Base-by-base conservation (phyloP, 257 asterid species). In the Rehmannia glutinosa region DNA sequence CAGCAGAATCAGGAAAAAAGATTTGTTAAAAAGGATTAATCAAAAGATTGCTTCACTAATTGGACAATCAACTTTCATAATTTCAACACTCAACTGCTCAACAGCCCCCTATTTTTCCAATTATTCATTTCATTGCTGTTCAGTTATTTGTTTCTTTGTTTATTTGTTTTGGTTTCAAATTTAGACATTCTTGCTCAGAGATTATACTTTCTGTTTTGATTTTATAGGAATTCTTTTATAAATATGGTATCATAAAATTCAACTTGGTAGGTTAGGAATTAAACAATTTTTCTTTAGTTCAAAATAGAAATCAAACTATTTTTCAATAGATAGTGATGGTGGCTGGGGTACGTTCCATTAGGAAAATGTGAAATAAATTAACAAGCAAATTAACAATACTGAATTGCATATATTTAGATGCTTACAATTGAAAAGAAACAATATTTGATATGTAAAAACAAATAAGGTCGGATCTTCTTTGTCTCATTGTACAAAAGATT, bases 21-120 rank as follows among this genome's bases (percentile, higher is more conserved):
- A 54, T 45, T 55, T 72, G 72, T n/a, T n/a, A n/a, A n/a, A n/a
- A n/a, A n/a, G n/a, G n/a, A n/a, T 56, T 55, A 72, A 65, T 65
- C 68, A 64, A 32, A 46, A 35, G 33, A 21, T 42, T 41, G 53
- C 19, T 54, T 55, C 39, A 41, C 24, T 72, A 67, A 72, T 33
- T 45, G 59, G 59, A 32, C 62, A 28, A 53, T 71, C 30, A 8
- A 38, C 11, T 28, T 19, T 53, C n/a, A n/a, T n/a, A 41, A 30
- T 5, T 28, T 16, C 46, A 45, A 11, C n/a, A 45, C 56, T 23
- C 3, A 46, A 39, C 24, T 19, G 54, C 25, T 39, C 20, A 27
- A 33, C 28, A 42, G 66, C 9, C 76, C 71, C 76, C 66, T 23
- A 23, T 10, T 41, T 35, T 39, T 15, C 51, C 41, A 62, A 27